Evolutionary conservation across 1,284 basidiomycete genomes (phyloP), one percentile per base, ranked within the genome.

Genomic region (Heterobasidion occidentale): DNA sequence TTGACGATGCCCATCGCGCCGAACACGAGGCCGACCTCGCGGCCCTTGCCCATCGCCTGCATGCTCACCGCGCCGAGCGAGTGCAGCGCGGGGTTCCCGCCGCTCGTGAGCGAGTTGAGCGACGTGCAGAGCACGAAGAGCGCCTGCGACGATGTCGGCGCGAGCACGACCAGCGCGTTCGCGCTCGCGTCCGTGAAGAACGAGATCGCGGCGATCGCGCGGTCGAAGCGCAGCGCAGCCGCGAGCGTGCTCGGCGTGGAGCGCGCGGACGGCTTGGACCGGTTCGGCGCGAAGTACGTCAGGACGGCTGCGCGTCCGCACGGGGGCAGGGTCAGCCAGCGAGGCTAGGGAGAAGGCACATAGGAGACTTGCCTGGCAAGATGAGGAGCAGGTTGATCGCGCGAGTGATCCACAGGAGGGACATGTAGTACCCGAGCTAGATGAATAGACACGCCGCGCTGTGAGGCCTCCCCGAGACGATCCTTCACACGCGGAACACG

Each of bases 381-480:
- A 79, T 65, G 35, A 79, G 59, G 3, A 81, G 68, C 6, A 81
- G 68, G 61, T 77, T 78, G 44, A 77, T 61, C 0, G 79, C 78
- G 55, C 78, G 68, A 3, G 74, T 68, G 33, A 76, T 70, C 71
- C 77, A 79, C 9, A 80, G 63, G 2, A 77, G 68, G 0, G 77
- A 78, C 71, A 81, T 79, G 58, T 80, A 81, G 59, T 77, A 74
- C 7, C 77, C 77, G 27, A 79, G 65, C 75, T 79, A 53, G 17
- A 46, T 19, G 44, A 5, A 27, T 27, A 27, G 27, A 27, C 27
- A 27, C 3, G 27, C 0, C 27, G 3, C 27, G 27, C 27, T 27
- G 27, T 27, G 27, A 27, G 27, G 27, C 27, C 27, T 27, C 2
- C 27, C 27, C 27, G 3, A 27, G 27, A 27, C 27, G 5, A 27